Conservation (phyloP, 164 flowering plant genomes). For the Echeveria elegans region DNA sequence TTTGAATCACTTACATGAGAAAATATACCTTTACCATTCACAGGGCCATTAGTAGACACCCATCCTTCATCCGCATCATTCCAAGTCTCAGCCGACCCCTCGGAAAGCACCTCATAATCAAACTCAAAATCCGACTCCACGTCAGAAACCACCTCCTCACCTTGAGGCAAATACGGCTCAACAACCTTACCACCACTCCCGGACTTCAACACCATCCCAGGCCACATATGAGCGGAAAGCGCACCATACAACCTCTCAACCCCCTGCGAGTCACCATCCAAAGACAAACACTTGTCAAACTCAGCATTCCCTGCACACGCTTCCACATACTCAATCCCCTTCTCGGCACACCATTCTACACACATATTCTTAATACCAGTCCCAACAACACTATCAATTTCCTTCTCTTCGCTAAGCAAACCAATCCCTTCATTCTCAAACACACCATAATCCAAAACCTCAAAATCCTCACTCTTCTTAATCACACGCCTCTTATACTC, state of each 20-base stretch:
- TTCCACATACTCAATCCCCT: conserved; percentile 77
- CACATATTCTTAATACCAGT: conserved; percentile 49
- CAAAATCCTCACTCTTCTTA: conserved; percentile 32
- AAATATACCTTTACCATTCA: conserved; percentile 9
- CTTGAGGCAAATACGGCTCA: neutral
- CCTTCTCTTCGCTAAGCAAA: conserved; percentile 55
- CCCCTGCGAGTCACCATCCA: conserved; percentile 92
- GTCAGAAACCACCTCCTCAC: conserved; percentile 47
- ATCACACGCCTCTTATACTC: conserved; percentile 64
- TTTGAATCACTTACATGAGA: conserved; percentile 8
- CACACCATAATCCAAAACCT: conserved; percentile 51
- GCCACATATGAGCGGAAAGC: conserved; percentile 97
- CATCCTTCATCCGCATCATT: conserved; percentile 50
- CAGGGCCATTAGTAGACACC: conserved; percentile 42
- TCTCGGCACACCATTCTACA: conserved; percentile 73
- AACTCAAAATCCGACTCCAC: conserved; percentile 76
- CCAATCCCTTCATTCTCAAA: conserved; percentile 73
- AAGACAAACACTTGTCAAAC: conserved; percentile 85
- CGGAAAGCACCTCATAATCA: conserved; percentile 73
- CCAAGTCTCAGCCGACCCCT: conserved; percentile 83
- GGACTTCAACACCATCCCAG: conserved; percentile 86
- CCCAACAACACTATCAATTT: conserved; percentile 27
- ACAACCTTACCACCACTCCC: conserved; percentile 25
- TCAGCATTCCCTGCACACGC: conserved; percentile 88
- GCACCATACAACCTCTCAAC: conserved; percentile 75